A percentile compares a stretch with the other conserved stretches of the same genome.
phyloP scores from a whole-genome alignment of 1,284 basidiomycete species.

The Vanrija sp. region DNA sequence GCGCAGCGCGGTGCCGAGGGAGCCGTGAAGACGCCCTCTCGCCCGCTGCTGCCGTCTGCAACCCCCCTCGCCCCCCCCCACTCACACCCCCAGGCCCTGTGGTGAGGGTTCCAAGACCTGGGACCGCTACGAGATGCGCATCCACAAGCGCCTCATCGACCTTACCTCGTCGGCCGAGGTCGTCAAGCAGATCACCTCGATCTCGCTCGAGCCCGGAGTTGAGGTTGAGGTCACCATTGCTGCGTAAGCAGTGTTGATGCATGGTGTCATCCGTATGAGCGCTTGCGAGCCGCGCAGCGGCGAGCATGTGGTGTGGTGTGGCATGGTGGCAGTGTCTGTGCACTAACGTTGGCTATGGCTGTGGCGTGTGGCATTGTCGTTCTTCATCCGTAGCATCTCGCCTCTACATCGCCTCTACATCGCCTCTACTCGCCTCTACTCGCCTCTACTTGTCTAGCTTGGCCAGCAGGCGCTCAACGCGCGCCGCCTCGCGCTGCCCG shows the following conservation, averaged over 20 bases:
- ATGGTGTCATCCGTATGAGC: neutral
- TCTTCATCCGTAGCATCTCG: no score
- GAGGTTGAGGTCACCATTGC: slow-evolving; percentile 99
- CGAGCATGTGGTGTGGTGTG: neutral
- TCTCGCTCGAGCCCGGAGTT: slow-evolving; percentile 97
- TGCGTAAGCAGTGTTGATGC: slow-evolving; percentile 25
- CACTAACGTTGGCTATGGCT: no score
- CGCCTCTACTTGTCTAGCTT: slow-evolving; percentile 4
- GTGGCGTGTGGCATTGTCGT: no score
- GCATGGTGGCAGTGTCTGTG: no score
- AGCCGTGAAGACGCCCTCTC: no score
- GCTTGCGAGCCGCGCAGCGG: neutral
- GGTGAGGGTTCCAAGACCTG: slow-evolving; percentile 99
- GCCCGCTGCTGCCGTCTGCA: neutral
- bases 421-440: neutral
- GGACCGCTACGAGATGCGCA: slow-evolving; percentile 99
- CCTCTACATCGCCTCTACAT: no score
- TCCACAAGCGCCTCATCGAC: slow-evolving; percentile 99
- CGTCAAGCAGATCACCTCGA: slow-evolving; percentile 99
- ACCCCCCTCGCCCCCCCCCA: neutral
- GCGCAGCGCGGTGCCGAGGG: no score
- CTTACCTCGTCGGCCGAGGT: slow-evolving; percentile 97
- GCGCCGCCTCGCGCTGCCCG: slow-evolving; percentile 48
- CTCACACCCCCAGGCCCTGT: slow-evolving; percentile 65
- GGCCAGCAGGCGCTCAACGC: slow-evolving; percentile 36